These are phyloP conservation scores for Immersiella caudata DNA, from an alignment of 495 filamentous ascomycete genomes.

Conservation along the genomic window DNA sequence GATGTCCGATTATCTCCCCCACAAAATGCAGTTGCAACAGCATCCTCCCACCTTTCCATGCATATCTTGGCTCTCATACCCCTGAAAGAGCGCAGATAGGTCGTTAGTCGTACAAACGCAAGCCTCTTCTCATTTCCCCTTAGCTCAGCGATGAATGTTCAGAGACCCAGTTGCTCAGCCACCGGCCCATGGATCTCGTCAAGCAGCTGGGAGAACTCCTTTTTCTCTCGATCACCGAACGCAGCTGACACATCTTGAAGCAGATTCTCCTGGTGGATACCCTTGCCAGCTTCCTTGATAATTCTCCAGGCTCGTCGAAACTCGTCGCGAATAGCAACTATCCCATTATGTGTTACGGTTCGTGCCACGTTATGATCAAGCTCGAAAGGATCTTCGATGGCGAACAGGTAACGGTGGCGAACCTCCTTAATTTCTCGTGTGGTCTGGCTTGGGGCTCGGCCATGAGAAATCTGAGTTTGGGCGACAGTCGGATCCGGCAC, in stretches of 20 bases:
- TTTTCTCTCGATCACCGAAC: constrained; percentile 32
- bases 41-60: too few relatives aligned
- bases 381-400: constrained; percentile 89
- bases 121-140: not conserved
- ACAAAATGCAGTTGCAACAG: too few relatives aligned
- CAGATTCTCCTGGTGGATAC: constrained; percentile 36
- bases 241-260: constrained; percentile 40
- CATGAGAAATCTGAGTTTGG: not conserved
- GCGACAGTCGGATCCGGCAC: constrained; percentile 5
- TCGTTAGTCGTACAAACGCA: too few relatives aligned
- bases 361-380: constrained; percentile 78
- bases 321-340: constrained; percentile 76
- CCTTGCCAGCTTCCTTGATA: constrained; percentile 48
- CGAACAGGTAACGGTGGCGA: constrained; percentile 77
- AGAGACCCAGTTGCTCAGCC: not conserved
- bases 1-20: too few relatives aligned
- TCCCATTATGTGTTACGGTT: constrained; percentile 75
- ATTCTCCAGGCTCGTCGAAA: constrained; percentile 73
- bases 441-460: constrained; percentile 2
- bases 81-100: too few relatives aligned
- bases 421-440: constrained; percentile 59
- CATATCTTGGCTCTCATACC: too few relatives aligned
- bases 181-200: constrained; percentile 44
- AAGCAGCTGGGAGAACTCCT: constrained; percentile 40
- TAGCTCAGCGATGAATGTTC: not conserved